Evolutionary conservation across 192 early-diverging fungal genomes (phyloP), one percentile per base, ranked within the genome.

Genomic region (Coemansia sp.): DNA sequence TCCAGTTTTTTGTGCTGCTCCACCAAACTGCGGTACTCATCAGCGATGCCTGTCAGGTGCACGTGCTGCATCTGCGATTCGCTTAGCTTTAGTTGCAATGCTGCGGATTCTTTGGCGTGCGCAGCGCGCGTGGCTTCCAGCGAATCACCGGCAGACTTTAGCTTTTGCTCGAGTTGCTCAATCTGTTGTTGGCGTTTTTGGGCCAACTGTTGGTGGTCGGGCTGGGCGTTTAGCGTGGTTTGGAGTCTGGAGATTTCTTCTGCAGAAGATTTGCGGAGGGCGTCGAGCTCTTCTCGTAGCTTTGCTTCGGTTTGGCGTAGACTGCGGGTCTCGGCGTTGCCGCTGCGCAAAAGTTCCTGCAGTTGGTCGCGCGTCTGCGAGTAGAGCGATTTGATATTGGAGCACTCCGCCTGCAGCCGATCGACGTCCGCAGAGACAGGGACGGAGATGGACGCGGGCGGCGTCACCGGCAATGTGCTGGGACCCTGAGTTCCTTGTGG

Each of bases 361-460:
- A 82, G 74, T 62, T 82, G 79, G 69, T 82, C 79, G 58, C 79
- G 79, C 0, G 79, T 82, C 75, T 82, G 79, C 3, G 74, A 70
- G 36, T 82, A 82, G 1, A 82, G 68, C 61, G 79, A 82, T 65
- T 76, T 76, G 54, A 76, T 76, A 48, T 82, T 82, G 59, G 71
- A 52, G 56, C 67, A 73, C 18, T 82, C 79, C 0, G 74, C 65
- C 9, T 70, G 79, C 68, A 82, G 62, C 12, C 72, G 65, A 34
- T 76, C 67, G 3, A 54, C 28, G 28, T 78, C 74, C 0, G 39
- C 48, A 7, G 51, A 17, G 53, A n/a, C 11, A 38, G 12, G 7
- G 9, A 14, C 15, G 15, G 17, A 15, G 17, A 17, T 22, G 17
- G 53, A 17, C 18, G 56, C 56, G 4, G 22, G 7, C 53, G 53